These are phyloP conservation scores for Suillus occidentalis DNA, from an alignment of 768 basidiomycete species.

Conservation along the genomic window DNA sequence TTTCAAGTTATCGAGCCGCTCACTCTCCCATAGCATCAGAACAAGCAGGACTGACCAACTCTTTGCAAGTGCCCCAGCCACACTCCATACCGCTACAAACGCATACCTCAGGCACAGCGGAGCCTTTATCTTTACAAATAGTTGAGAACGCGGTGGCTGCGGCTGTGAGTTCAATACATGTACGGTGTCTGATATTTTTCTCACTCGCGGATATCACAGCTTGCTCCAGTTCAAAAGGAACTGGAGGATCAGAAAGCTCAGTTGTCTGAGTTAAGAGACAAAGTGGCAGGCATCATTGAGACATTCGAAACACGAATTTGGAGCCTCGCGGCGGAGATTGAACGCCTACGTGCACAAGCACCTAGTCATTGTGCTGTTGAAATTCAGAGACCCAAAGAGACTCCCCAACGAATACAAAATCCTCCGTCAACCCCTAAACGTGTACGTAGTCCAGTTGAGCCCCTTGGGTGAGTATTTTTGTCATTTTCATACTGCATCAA, in stretches of 20 bases:
- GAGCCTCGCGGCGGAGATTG: slow-evolving; percentile 35
- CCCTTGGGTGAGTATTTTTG: slow-evolving; percentile 24
- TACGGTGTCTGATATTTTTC: not conserved
- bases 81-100: not conserved
- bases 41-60: not conserved
- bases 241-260: slow-evolving; percentile 47
- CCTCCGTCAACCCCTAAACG: slow-evolving; percentile 36
- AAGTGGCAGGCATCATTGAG: slow-evolving; percentile 28
- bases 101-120: not conserved
- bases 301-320: slow-evolving; percentile 40
- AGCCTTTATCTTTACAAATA: not conserved
- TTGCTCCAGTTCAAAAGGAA: slow-evolving; percentile 54
- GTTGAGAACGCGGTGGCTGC: slow-evolving; percentile 23
- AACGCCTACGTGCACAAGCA: slow-evolving; percentile 26
- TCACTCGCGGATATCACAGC: slow-evolving; percentile 29
- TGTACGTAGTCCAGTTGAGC: slow-evolving; percentile 30
- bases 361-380: slow-evolving; percentile 10
- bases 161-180: slow-evolving; percentile 26
- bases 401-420: slow-evolving; percentile 23
- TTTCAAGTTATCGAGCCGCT: not conserved
- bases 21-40: slow-evolving; percentile 3
- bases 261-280: slow-evolving; percentile 35
- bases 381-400: slow-evolving; percentile 14
- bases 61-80: not conserved
- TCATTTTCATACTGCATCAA: not conserved